A percentile compares a stretch with the other conserved stretches of the same genome.
Evolutionary conservation across 2,329 filamentous ascomycete species (phyloP).

Genomic region (Huntiella savannae): DNA sequence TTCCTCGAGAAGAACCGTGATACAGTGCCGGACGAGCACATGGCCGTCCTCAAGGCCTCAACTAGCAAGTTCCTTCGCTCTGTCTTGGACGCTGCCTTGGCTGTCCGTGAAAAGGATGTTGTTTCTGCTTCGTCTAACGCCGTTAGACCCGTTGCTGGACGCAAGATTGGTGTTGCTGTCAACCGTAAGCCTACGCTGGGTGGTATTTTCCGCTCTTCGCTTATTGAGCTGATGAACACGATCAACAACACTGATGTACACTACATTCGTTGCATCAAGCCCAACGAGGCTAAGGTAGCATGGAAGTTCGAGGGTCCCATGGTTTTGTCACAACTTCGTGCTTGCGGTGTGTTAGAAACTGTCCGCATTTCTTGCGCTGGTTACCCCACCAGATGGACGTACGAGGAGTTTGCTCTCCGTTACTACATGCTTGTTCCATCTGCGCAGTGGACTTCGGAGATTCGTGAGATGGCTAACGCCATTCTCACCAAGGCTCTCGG

Average conservation of each 20-base stretch:
- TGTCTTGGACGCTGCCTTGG: slow-evolving; percentile 68
- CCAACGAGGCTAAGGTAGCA: slow-evolving; percentile 86
- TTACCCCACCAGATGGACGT: slow-evolving; percentile 95
- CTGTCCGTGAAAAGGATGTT: slow-evolving; percentile 76
- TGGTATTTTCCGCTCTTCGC: slow-evolving; percentile 94
- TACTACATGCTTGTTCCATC: slow-evolving; percentile 98
- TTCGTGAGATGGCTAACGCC: slow-evolving; percentile 80
- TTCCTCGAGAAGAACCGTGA: slow-evolving; percentile 99
- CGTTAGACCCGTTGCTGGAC: slow-evolving; percentile 62
- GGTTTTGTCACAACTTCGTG: slow-evolving; percentile 90
- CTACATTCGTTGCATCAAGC: slow-evolving; percentile 98
- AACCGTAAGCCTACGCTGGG: slow-evolving; percentile 93
- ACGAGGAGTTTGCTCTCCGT: slow-evolving; percentile 89
- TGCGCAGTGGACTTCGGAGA: slow-evolving; percentile 77
- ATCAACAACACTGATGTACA: slow-evolving; percentile 97
- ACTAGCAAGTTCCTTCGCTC: slow-evolving; percentile 69
- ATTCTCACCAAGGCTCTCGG: slow-evolving; percentile 81
- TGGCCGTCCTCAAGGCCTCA: slow-evolving; percentile 74
- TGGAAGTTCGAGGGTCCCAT: slow-evolving; percentile 99
- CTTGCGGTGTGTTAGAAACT: slow-evolving; percentile 96
- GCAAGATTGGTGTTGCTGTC: slow-evolving; percentile 77
- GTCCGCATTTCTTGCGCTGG: slow-evolving; percentile 94
- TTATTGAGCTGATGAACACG: slow-evolving; percentile 94
- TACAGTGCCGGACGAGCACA: slow-evolving; percentile 93
- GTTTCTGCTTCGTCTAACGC: slow-evolving; percentile 44